Conservation (phyloP, 805 yeast genomes). For the Candida xiaguanensis region DNA sequence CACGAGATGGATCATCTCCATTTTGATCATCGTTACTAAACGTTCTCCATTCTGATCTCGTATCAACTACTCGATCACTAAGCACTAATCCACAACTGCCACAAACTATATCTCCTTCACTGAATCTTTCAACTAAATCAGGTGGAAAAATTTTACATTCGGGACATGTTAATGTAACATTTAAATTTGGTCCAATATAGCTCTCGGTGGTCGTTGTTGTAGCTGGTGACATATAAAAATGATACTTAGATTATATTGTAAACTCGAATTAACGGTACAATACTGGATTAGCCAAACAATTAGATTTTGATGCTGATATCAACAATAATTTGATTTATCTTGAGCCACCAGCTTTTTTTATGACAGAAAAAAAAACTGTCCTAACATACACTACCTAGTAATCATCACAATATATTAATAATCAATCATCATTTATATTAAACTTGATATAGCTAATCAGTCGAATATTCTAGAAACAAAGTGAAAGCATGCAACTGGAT, state of each 20-base stretch:
- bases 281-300: conserved; percentile 3
- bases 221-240: conserved; percentile 6
- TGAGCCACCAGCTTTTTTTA: conserved; percentile 1
- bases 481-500: no score
- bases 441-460: no score
- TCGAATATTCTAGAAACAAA: no score
- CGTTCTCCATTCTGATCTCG: conserved; percentile 98
- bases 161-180: conserved; percentile 88
- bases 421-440: no score
- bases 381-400: neutral
- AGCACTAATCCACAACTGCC: conserved; percentile 94
- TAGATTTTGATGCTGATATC: conserved; percentile 2
- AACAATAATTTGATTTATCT: neutral
- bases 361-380: neutral
- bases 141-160: conserved; percentile 97
- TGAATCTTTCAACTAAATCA: conserved; percentile 87
- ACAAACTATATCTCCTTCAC: conserved; percentile 98
- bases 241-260: conserved; percentile 7
- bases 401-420: neutral
- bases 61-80: conserved; percentile 88
- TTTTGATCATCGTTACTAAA: conserved; percentile 97
- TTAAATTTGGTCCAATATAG: conserved; percentile 67
- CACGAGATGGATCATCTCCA: conserved; percentile 98
- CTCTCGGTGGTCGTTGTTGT: neutral
- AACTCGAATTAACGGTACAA: conserved; percentile 13